phyloP scores from a whole-genome alignment of 371 early-diverging fungal species.

The Mortierella sp. region DNA sequence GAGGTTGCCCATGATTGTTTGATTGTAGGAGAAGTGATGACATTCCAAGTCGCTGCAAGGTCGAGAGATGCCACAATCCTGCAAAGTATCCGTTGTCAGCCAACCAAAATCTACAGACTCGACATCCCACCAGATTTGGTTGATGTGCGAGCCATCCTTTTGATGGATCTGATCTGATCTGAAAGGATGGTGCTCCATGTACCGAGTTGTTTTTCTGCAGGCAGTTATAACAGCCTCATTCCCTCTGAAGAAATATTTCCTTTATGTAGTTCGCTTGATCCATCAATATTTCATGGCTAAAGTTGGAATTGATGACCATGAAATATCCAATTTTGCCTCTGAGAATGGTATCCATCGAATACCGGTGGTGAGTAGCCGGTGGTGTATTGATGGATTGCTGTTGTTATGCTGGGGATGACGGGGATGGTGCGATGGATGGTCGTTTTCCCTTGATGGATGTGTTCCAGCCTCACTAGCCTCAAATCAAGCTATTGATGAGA shows the following conservation, averaged over 20 bases:
- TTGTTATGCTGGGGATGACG: not conserved
- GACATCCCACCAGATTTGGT: too few relatives aligned
- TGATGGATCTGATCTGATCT: not conserved
- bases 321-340: not conserved
- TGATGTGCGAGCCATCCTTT: not conserved
- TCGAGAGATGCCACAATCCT: not conserved
- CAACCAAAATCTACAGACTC: not conserved
- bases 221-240: not conserved
- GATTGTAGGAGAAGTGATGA: not conserved
- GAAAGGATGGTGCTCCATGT: not conserved
- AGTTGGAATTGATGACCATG: not conserved
- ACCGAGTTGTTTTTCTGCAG: not conserved
- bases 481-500: constrained; percentile 21
- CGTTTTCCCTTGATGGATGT: not conserved
- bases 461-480: constrained; percentile 12
- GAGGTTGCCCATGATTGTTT: not conserved
- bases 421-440: constrained; percentile 12
- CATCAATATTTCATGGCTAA: not conserved
- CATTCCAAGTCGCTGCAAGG: not conserved
- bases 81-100: not conserved
- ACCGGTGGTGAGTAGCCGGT: not conserved
- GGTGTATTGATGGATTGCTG: constrained; percentile 16
- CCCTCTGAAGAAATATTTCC: not conserved
- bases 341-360: constrained; percentile 10
- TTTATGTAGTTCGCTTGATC: not conserved